Base-by-base conservation (phyloP, 441 rosid genomes). In the Eruca vesicaria region DNA sequence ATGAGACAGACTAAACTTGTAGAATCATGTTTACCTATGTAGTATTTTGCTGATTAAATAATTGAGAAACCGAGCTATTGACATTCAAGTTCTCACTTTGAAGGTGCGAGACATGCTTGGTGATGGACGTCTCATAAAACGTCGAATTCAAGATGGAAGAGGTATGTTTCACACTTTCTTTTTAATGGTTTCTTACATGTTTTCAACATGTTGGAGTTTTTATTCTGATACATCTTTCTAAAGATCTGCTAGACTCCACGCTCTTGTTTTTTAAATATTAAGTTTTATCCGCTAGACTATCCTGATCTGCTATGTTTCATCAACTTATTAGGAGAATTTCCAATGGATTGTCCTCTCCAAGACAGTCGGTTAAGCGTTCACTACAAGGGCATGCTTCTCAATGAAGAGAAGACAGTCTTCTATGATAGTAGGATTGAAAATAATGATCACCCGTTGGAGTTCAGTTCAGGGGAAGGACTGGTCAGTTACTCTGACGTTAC, bases 281-380 rank as follows among this genome's bases (percentile, higher is more conserved):
- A 7, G 68, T 58, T 63, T 67, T 73, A 11, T 50, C 62, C 23
- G n/a, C 63, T 74, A 28, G 21, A 38, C 63, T 75, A 21, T 59
- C 48, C 78, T 75, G 61, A 73, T 56, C 66, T 73, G 65, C 35
- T 50, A 69, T 6, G 9, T 26, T 36, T 68, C 64, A 36, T 18
- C 19, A 43, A 57, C 38, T 48, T 29, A 18, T 61, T 76, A 93
- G 97, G 98, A 67, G 98, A 93, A 53, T 93, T 93, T 87, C 98
- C 99, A 6, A 96, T 96, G 98, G 99, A 94, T 83, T 94, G 98
- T 71, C 98, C 99, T 26, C 99, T 96, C 77, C 98, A 96, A 76
- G 99, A 94, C 81, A 92, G 99, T 81, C 90, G 79, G 21, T 85
- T 94, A 64, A 86, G 84, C 10, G 93, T 90, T 63, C 98, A 96